A percentile compares a stretch with the other conserved stretches of the same genome.
These are phyloP conservation scores for Hyaloperonospora arabidopsidis DNA, from an alignment of 352 stramenopile genomes.

Conservation along the genomic window DNA sequence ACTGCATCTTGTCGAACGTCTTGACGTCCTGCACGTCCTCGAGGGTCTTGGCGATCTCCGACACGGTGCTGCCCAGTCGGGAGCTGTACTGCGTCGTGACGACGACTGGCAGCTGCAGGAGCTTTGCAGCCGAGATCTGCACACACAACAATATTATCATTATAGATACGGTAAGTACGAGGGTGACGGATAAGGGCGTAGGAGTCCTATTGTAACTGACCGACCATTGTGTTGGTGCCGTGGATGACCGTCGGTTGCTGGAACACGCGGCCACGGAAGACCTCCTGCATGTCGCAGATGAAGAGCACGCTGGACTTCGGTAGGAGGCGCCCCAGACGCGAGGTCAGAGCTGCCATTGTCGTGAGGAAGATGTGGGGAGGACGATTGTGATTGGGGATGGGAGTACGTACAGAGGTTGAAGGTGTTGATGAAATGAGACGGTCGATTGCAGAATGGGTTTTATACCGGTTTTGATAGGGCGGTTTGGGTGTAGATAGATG, in stretches of 20 bases:
- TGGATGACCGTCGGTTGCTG: constrained; percentile 89
- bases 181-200: too few relatives aligned
- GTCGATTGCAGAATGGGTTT: too few relatives aligned
- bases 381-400: too few relatives aligned
- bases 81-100: constrained; percentile 95
- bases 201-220: background rate
- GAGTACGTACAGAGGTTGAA: too few relatives aligned
- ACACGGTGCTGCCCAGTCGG: constrained; percentile 87
- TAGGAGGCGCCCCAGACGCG: constrained; percentile 45
- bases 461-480: too few relatives aligned
- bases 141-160: background rate
- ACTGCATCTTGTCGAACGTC: constrained; percentile 96
- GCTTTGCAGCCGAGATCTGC: constrained; percentile 54
- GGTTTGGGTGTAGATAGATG: too few relatives aligned
- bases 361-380: background rate
- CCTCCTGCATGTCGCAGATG: constrained; percentile 95
- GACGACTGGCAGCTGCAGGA: constrained; percentile 89
- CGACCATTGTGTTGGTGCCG: constrained; percentile 55
- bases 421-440: too few relatives aligned
- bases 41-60: constrained; percentile 62
- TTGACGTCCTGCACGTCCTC: constrained; percentile 35
- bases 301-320: constrained; percentile 84
- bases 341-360: constrained; percentile 23
- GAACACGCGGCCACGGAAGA: constrained; percentile 92
- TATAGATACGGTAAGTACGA: background rate